Conservation (phyloP, 306 rosid species). For the Cicer cuneatum region DNA sequence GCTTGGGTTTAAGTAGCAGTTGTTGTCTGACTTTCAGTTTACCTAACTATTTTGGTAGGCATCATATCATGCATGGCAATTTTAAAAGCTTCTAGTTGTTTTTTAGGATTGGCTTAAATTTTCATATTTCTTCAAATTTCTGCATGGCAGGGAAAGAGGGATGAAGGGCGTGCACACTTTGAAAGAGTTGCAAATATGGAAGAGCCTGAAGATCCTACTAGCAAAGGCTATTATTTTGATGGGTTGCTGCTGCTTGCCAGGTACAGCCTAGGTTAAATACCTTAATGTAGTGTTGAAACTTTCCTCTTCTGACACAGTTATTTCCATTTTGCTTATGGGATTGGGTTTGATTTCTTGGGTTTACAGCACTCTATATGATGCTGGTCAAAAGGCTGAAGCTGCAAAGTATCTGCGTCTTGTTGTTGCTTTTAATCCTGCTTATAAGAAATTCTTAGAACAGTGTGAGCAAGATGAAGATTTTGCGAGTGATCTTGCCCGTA, state of each 20-base stretch:
- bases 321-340: conserved; percentile 30
- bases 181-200: conserved; percentile 75
- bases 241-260: conserved; percentile 80
- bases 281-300: conserved; percentile 5
- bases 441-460: conserved; percentile 63
- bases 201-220: conserved; percentile 76
- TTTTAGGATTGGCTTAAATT: conserved; percentile 21
- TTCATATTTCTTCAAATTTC: conserved; percentile 30
- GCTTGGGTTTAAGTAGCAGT: conserved; percentile 17
- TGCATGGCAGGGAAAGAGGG: conserved; percentile 67
- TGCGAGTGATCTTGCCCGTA: conserved; percentile 64
- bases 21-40: conserved; percentile 11
- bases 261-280: conserved; percentile 43
- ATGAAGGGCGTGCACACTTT: conserved; percentile 72
- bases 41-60: conserved; percentile 3
- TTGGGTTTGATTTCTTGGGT: conserved; percentile 33
- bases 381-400: conserved; percentile 82
- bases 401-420: conserved; percentile 72
- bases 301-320: conserved; percentile 1
- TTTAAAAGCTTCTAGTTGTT: conserved; percentile 23
- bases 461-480: conserved; percentile 66
- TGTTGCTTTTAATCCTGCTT: conserved; percentile 73
- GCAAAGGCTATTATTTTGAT: conserved; percentile 83
- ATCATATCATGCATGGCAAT: conserved; percentile 8
- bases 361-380: conserved; percentile 71